These are phyloP conservation scores for Leccinum subfulvum DNA, from an alignment of 1,284 basidiomycete genomes.

Conservation along the genomic window DNA sequence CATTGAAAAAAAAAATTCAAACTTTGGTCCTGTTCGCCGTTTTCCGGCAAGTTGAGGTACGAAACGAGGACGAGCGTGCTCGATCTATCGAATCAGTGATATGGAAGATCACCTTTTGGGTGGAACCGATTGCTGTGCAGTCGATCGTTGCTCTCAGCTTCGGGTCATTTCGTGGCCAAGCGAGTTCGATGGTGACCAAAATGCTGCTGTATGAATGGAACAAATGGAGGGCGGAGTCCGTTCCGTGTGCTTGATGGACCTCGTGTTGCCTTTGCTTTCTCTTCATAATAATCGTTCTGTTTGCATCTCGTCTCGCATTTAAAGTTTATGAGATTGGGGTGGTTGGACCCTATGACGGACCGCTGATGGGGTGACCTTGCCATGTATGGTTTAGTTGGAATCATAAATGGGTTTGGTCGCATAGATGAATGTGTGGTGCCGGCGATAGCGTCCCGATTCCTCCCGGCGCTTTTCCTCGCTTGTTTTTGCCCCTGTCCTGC, in stretches of 20 bases:
- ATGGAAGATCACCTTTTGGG: background rate
- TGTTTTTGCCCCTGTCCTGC: background rate
- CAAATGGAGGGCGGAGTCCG: background rate
- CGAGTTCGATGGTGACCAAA: background rate
- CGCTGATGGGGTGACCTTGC: constrained; percentile 1
- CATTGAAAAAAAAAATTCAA: no score
- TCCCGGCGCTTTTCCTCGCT: background rate
- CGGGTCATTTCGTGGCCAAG: constrained; percentile 1
- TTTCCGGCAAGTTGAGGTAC: constrained; percentile 5
- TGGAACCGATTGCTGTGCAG: background rate
- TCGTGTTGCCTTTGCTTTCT: constrained; percentile 1
- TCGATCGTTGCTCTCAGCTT: background rate
- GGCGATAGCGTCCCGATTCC: constrained; percentile 2
- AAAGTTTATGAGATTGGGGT: background rate
- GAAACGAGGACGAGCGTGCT: background rate
- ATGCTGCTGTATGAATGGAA: background rate
- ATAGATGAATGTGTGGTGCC: background rate
- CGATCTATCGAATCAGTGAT: background rate
- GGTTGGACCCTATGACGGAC: background rate
- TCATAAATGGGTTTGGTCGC: background rate
- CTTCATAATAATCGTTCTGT: background rate
- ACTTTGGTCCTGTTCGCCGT: constrained; percentile 9
- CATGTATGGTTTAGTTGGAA: constrained; percentile 4
- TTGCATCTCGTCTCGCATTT: background rate
- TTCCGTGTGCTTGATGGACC: background rate